Evolutionary conservation across 2,329 filamentous ascomycete genomes (phyloP).

Genomic region (Colletotrichum eleusines): DNA sequence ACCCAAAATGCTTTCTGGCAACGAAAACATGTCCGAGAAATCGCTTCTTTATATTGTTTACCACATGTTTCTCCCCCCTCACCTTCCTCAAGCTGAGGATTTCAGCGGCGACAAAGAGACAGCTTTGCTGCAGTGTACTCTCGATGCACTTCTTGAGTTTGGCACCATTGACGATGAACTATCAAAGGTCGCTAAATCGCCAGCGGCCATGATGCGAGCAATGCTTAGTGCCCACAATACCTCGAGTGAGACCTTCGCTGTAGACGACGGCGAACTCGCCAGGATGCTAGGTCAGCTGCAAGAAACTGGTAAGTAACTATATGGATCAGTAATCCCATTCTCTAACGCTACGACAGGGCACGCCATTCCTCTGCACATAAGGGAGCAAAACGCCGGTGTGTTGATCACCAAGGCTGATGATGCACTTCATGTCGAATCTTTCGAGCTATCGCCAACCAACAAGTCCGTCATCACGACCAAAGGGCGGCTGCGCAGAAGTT

Average conservation of each 20-base stretch:
- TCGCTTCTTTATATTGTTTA: neutral
- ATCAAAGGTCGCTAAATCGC: neutral
- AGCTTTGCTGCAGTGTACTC: neutral
- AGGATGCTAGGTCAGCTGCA: neutral
- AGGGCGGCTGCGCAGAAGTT: conserved; percentile 49
- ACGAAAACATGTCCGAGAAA: neutral
- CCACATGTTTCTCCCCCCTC: neutral
- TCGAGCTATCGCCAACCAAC: conserved; percentile 51
- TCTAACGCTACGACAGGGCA: conserved; percentile 29
- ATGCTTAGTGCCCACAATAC: neutral
- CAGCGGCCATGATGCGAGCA: neutral
- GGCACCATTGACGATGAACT: neutral
- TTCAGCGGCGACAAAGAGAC: neutral
- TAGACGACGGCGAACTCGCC: neutral
- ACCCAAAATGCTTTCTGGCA: too few relatives aligned
- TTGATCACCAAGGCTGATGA: conserved; percentile 45
- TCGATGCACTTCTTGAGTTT: neutral
- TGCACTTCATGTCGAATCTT: conserved; percentile 48
- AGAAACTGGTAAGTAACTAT: neutral
- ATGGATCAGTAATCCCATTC: neutral
- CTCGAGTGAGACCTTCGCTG: neutral
- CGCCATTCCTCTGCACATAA: conserved; percentile 47
- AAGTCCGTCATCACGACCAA: conserved; percentile 44
- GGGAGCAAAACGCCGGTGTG: conserved; percentile 52
- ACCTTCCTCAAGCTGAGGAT: neutral